Evolutionary conservation across 768 basidiomycete species (phyloP), one percentile per base, ranked within the genome.

Genomic region (Kwoniella shandongensis): DNA sequence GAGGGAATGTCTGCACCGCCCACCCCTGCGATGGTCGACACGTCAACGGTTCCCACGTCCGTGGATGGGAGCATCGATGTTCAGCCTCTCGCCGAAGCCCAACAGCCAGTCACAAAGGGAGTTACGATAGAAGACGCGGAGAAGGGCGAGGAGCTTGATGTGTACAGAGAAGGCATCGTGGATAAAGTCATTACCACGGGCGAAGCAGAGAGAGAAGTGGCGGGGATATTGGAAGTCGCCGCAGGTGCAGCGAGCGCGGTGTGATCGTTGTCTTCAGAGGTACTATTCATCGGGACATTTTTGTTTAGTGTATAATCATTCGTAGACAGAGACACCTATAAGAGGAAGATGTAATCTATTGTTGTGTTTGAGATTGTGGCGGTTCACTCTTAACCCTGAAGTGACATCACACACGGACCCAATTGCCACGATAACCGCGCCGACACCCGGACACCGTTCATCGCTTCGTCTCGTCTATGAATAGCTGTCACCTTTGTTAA

Each of bases 141-240:
- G 26, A 26, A 35, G 32, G 58, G 29, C 7, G 54, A 56, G 22
- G 41, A 54, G 6, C 35, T 67, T 4, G 59, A 61, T 40, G 66
- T 67, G 29, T 67, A 67, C 23, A 40, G 62, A 46, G 56, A 67
- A 36, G 66, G 66, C 25, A 4, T 55, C 15, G 59, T 63, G 12
- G 44, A 39, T 17, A 54, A 44, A 22, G 57, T 63, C 25, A 42
- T 63, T 1, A 55, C 56, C 1, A 49, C 48, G 7, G 30, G 8
- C 17, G 61, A 38, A 46, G 65, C 51, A 22, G 65, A 67, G 44
- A 42, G 44, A 26, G 57, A 53, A 25, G 59, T 49, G 23, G 59
- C 51, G 23, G 55, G 52, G 48, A 47, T 42, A 26, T 46, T 66
- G 3, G 57, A 51, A 17, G 54, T 35, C 17, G 42, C 49, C 26